Evolutionary conservation across 2,329 filamentous ascomycete genomes (phyloP), one percentile per base, ranked within the genome.

Genomic region (Hypocrella siamensis): DNA sequence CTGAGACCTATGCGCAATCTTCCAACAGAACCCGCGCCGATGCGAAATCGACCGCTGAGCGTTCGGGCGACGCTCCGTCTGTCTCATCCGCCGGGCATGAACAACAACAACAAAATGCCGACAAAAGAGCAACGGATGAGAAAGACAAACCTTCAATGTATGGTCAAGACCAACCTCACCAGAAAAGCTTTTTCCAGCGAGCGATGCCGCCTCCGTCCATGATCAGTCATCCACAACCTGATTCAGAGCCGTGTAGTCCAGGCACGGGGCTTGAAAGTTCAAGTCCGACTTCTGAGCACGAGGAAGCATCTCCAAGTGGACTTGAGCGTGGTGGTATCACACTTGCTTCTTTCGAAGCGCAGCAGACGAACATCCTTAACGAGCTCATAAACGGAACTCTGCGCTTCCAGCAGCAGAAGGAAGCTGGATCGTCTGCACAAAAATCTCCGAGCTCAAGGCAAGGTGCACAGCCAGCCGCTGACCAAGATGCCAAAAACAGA

Each of bases 101-200:
- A n/a, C n/a, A n/a, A n/a, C n/a, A n/a, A n/a, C n/a, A n/a, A n/a
- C n/a, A n/a, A n/a, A n/a, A n/a, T n/a, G n/a, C n/a, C n/a, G n/a
- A n/a, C n/a, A n/a, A n/a, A n/a, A n/a, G n/a, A n/a, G n/a, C n/a
- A n/a, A n/a, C n/a, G n/a, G n/a, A n/a, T n/a, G n/a, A n/a, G n/a
- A 29, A 38, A 24, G 46, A 48, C 19, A 49, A 49, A 26, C 53
- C 58, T 38, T 59, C 61, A 56, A 60, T 65, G 65, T 69, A 69
- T 56, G 65, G 35, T 32, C 24, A 16, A 26, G n/a, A 7, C n/a
- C 25, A 10, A 14, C 11, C 7, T 26, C n/a, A 26, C 21, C 35
- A 30, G 30, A 28, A 29, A 16, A 26, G 17, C 16, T 19, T 22
- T 21, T 25, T 28, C 5, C 27, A 30, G 14, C n/a, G n/a, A n/a